phyloP scores from a whole-genome alignment of 495 filamentous ascomycete genomes.

The Haplographium delicatum region DNA sequence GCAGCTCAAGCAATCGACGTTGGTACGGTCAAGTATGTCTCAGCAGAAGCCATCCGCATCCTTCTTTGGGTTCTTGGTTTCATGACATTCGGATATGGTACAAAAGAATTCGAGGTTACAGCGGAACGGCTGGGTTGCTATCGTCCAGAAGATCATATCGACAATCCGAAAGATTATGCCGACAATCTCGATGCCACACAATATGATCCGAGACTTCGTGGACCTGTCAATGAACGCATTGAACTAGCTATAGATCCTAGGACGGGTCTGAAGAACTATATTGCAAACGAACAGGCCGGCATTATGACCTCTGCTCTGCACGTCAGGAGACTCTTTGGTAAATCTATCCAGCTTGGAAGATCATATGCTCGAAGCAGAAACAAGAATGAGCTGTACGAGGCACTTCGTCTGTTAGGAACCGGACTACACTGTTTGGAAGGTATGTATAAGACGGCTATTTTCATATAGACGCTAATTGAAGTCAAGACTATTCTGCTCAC shows the following conservation, averaged over 20 bases:
- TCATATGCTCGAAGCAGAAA: conserved; percentile 55
- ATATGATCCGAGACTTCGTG: conserved; percentile 73
- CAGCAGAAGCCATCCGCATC: conserved; percentile 82
- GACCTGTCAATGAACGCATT: conserved; percentile 69
- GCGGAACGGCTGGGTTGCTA: conserved; percentile 87
- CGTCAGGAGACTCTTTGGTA: conserved; percentile 65
- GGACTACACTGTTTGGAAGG: conserved; percentile 82
- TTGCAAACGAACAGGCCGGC: conserved; percentile 68
- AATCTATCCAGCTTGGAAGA: conserved; percentile 68
- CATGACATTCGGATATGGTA: conserved; percentile 94
- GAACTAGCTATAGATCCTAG: conserved; percentile 72
- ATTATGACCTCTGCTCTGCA: conserved; percentile 74
- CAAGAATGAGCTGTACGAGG: conserved; percentile 76
- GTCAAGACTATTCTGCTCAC: conserved; percentile 86
- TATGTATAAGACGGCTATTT: conserved; percentile 44
- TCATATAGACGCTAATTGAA: conserved; percentile 66
- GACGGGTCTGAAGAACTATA: conserved; percentile 89
- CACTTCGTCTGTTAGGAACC: conserved; percentile 77
- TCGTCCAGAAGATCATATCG: conserved; percentile 90
- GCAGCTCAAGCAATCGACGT: conserved; percentile 70
- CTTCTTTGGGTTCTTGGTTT: conserved; percentile 88
- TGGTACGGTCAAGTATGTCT: conserved; percentile 82
- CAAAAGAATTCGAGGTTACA: conserved; percentile 93
- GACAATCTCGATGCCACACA: conserved; percentile 72
- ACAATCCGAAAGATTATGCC: conserved; percentile 23